A percentile compares a stretch with the other conserved stretches of the same genome.
phyloP scores from a whole-genome alignment of 108 stramenopile genomes.

The Thalassiosira profunda region DNA sequence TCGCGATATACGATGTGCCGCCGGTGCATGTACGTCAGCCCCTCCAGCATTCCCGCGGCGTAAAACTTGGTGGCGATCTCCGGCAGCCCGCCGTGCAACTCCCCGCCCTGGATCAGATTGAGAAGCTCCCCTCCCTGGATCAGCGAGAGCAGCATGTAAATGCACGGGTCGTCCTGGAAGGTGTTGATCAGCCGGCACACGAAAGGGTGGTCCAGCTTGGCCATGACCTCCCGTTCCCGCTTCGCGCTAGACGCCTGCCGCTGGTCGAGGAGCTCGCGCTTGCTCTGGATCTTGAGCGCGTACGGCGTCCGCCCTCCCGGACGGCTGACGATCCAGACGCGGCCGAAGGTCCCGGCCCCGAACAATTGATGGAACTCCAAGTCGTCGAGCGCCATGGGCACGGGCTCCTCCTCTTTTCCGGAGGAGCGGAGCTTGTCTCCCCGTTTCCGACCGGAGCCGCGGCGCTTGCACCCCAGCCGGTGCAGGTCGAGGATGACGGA shows the following conservation, averaged over 20 bases:
- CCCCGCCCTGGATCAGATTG: conserved; percentile 53
- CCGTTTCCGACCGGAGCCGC: conserved; percentile 2
- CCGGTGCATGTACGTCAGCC: conserved; percentile 54
- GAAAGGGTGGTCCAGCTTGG: conserved; percentile 76
- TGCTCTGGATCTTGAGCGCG: conserved; percentile 74
- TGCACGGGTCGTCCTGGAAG: conserved; percentile 71
- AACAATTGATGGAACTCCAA: conserved; percentile 66
- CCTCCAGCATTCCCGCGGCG: conserved; percentile 44
- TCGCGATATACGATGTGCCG: conserved; percentile 85
- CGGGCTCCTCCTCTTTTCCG: conserved; percentile 47
- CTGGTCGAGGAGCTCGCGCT: conserved; percentile 45
- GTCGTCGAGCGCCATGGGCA: conserved; percentile 73
- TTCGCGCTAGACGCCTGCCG: conserved; percentile 28
- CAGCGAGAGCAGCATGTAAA: conserved; percentile 86
- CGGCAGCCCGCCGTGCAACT: conserved; percentile 48
- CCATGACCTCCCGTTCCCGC: conserved; percentile 65
- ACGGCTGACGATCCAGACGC: conserved; percentile 73
- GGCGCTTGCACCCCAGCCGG: conserved; percentile 48
- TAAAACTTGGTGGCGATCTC: conserved; percentile 64
- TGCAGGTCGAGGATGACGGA: conserved; percentile 42
- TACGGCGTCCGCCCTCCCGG: conserved; percentile 24
- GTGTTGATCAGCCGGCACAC: conserved; percentile 79
- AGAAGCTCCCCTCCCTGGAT: conserved; percentile 73
- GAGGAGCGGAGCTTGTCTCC: conserved; percentile 15
- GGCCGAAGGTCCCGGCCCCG: conserved; percentile 88